Evolutionary conservation across 1,139 yeast species (phyloP), one percentile per base, ranked within the genome.

Genomic region (Geotrichum phurueaensis): DNA sequence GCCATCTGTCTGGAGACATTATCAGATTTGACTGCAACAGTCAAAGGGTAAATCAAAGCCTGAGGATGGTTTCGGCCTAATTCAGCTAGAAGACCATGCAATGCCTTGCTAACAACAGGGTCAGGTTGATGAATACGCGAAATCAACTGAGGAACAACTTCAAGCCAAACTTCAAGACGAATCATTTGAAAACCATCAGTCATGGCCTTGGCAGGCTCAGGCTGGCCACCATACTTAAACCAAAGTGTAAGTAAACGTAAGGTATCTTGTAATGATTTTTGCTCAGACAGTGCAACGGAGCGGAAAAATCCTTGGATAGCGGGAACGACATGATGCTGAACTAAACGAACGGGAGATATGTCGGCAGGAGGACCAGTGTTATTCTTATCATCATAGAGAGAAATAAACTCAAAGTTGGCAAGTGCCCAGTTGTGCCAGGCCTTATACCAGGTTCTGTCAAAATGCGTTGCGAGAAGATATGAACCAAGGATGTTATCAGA

Each of bases 371-470:
- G 54, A 18, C 73, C 72, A 25, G 73, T 69, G 5, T 66, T 68
- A 4, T 67, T 65, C 22, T 70, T 71, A 48, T 65, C 61, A 31
- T 65, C 61, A 51, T 59, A 54, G 58, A 87, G 79, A 0, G 97
- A 87, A 33, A 94, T 89, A 1, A 92, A 97, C 70, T 92, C 97
- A 72, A 91, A 95, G 73, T 95, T 95, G 0, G 99, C 97, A 69
- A 95, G 78, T 0, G 99, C 99, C 99, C 99, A 95, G 70, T 91
- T 92, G 71, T 95, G 99, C 99, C 99, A 95, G 25, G 99, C 99
- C 70, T 95, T 94, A 71, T 95, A 95, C 97, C 99, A 95, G 52
- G 83, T 82, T 55, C 83, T 81, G 71, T 94, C 98, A 73, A 94
- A 94, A 71, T 92, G 97, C 0, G 99, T 94, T 0, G 99, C 98